Evolutionary conservation across 208 protist species (phyloP).

Genomic region (Histomonas meleagridis): DNA sequence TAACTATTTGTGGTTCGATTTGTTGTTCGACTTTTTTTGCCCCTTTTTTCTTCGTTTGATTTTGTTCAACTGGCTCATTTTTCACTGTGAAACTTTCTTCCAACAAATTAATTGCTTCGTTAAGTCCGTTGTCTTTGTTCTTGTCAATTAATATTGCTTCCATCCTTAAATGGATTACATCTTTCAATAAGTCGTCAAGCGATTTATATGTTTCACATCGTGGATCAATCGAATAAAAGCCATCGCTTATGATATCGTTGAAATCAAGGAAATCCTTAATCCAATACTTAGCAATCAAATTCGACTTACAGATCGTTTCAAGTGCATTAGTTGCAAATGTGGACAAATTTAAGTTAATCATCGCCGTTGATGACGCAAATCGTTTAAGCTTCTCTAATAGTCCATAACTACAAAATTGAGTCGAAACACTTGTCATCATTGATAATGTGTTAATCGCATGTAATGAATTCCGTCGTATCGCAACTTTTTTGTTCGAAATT

Average conservation of each 20-base stretch:
- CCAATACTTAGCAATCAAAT: slow-evolving; percentile 7
- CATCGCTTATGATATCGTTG: neutral
- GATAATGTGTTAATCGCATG: slow-evolving; percentile 7
- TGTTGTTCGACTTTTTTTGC: neutral
- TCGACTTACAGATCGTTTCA: neutral
- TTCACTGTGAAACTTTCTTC: slow-evolving; percentile 15
- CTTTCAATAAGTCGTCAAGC: neutral
- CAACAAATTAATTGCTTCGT: neutral
- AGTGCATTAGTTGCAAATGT: neutral
- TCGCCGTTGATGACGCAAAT: neutral
- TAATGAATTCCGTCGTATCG: neutral
- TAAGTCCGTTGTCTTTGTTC: neutral
- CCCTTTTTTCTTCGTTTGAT: neutral
- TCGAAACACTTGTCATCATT: neutral
- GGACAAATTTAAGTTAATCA: slow-evolving; percentile 14
- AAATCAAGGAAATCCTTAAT: neutral
- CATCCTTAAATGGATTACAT: slow-evolving; percentile 9
- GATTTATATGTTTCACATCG: neutral
- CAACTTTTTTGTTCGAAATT: slow-evolving; percentile 24
- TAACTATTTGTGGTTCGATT: neutral
- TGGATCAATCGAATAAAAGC: slow-evolving; percentile 33
- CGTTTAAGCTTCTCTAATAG: neutral
- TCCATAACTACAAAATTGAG: slow-evolving; percentile 1
- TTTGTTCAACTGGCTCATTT: neutral
- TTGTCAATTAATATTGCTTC: neutral